Percentiles rank a stretch among this genome's conserved stretches.
These are phyloP conservation scores for Yamadazyma insecticola DNA, from an alignment of 805 yeast genomes.

Conservation along the genomic window DNA sequence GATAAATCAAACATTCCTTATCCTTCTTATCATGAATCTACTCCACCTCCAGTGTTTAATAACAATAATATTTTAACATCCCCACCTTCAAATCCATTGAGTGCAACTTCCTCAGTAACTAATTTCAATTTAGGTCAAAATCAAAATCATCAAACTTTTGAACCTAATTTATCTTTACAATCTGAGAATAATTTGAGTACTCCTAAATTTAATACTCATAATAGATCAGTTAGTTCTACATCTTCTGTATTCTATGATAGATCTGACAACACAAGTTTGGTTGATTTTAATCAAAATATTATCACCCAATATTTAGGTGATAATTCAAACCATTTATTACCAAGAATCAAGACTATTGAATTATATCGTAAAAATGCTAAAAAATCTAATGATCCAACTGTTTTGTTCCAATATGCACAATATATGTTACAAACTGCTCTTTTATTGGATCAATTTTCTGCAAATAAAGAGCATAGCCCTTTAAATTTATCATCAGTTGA, in stretches of 20 bases:
- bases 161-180: conserved; percentile 12
- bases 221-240: conserved; percentile 32
- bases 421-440: conserved; percentile 84
- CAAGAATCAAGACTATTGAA: conserved; percentile 80
- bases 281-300: conserved; percentile 49
- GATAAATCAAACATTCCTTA: no score
- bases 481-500: conserved; percentile 10
- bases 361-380: conserved; percentile 82
- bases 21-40: conserved; percentile 1
- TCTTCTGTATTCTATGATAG: conserved; percentile 30
- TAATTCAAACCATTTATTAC: conserved; percentile 49
- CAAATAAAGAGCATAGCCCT: conserved; percentile 1
- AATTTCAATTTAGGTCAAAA: conserved; percentile 21
- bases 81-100: conserved; percentile 25
- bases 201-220: conserved; percentile 20
- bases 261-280: conserved; percentile 29
- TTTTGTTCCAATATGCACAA: conserved; percentile 88
- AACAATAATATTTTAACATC: conserved; percentile 8
- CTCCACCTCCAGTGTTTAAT: conserved; percentile 3
- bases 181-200: conserved; percentile 24
- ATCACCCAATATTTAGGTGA: conserved; percentile 52
- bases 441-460: conserved; percentile 38
- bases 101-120: conserved; percentile 33
- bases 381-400: conserved; percentile 77
- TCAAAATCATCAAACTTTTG: no score